Percentiles rank a stretch among this genome's conserved stretches.
Evolutionary conservation across 768 basidiomycete genomes (phyloP).

Genomic region (Lanmaoa pseudosensibilis): DNA sequence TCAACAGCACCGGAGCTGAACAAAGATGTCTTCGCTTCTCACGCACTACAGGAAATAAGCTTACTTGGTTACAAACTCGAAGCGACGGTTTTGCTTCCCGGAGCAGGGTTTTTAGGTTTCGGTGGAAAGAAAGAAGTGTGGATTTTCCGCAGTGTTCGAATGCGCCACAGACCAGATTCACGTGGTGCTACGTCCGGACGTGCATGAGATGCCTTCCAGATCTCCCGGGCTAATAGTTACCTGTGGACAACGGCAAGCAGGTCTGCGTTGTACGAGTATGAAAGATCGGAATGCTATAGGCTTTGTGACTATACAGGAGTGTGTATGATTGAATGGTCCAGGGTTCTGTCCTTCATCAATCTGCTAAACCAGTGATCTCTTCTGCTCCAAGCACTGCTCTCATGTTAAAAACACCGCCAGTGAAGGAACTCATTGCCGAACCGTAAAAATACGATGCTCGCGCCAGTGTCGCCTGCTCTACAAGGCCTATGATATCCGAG

Average conservation of each 20-base stretch:
- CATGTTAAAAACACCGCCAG: constrained; percentile 40
- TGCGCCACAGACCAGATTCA: constrained; percentile 32
- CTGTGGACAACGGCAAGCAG: background rate
- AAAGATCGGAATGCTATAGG: constrained; percentile 1
- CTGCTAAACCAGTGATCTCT: constrained; percentile 31
- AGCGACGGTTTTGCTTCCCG: constrained; percentile 62
- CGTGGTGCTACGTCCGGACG: constrained; percentile 25
- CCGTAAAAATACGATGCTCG: constrained; percentile 40
- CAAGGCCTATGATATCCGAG: constrained; percentile 41
- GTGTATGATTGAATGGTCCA: background rate
- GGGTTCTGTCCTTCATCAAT: constrained; percentile 23
- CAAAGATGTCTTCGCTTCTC: constrained; percentile 57
- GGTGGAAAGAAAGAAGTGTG: constrained; percentile 56
- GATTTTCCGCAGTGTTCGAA: constrained; percentile 53
- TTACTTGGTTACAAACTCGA: constrained; percentile 61
- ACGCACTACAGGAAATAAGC: constrained; percentile 60
- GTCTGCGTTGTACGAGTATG: constrained; percentile 15
- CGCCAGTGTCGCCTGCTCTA: constrained; percentile 41
- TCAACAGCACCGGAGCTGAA: constrained; percentile 44
- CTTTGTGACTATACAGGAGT: background rate
- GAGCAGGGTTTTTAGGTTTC: constrained; percentile 38
- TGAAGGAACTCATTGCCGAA: constrained; percentile 39
- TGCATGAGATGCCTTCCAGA: constrained; percentile 6
- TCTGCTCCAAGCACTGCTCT: constrained; percentile 38
- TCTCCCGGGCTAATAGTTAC: background rate